These are phyloP conservation scores for Phoma herbarum DNA, from an alignment of 2,329 filamentous ascomycete species.

Conservation along the genomic window DNA sequence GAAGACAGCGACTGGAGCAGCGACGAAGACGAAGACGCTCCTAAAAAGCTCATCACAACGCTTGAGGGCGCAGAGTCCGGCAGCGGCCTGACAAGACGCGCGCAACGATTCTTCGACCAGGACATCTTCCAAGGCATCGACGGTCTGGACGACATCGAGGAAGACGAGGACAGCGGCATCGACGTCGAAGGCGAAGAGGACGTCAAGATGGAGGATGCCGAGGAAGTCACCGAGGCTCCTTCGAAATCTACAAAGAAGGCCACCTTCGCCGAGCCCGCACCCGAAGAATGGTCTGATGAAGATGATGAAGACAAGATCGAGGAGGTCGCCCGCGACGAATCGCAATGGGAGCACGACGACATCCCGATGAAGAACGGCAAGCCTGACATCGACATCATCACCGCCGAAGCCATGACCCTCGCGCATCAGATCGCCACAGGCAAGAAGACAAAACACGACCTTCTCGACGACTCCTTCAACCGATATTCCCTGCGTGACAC, in stretches of 20 bases:
- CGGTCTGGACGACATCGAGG: slow-evolving; percentile 68
- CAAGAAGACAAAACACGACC: slow-evolving; percentile 78
- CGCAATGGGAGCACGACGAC: slow-evolving; percentile 73
- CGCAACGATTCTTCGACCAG: slow-evolving; percentile 89
- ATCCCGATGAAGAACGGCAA: slow-evolving; percentile 70
- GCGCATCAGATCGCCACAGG: slow-evolving; percentile 91
- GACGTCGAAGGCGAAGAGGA: slow-evolving; percentile 51
- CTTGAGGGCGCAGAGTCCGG: slow-evolving; percentile 63
- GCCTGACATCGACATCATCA: slow-evolving; percentile 94
- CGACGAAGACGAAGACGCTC: slow-evolving; percentile 59
- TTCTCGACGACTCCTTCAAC: slow-evolving; percentile 93
- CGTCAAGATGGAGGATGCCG: slow-evolving; percentile 28
- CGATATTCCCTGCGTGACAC: slow-evolving; percentile 89
- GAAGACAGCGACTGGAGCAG: slow-evolving; percentile 71
- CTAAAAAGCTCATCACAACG: slow-evolving; percentile 67
- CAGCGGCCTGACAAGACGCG: slow-evolving; percentile 79
- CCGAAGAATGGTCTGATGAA: slow-evolving; percentile 49
- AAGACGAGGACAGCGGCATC: slow-evolving; percentile 52
- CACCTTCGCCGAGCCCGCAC: slow-evolving; percentile 30
- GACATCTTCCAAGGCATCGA: slow-evolving; percentile 90
- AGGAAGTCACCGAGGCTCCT: slow-evolving; percentile 25
- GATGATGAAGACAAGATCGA: slow-evolving; percentile 65
- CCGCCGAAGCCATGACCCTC: slow-evolving; percentile 98
- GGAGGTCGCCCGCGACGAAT: slow-evolving; percentile 65
- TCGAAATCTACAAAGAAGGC: slow-evolving; percentile 33